These are phyloP conservation scores for Phaeosphaeriaceae sp. DNA, from an alignment of 2,329 filamentous ascomycete species.

Conservation along the genomic window DNA sequence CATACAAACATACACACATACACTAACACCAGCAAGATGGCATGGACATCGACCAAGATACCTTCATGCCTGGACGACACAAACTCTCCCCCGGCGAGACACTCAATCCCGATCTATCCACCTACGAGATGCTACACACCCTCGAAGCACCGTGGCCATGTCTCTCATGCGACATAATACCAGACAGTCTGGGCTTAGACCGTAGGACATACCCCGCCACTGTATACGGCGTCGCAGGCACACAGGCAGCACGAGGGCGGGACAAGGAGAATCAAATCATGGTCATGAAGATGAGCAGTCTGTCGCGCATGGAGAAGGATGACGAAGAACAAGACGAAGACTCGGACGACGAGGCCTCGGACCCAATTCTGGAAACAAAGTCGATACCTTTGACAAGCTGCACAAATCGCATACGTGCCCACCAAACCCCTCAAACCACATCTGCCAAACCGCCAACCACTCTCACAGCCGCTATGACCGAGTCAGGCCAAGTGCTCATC, in stretches of 20 bases:
- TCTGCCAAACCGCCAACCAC: slow-evolving; percentile 77
- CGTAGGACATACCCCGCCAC: slow-evolving; percentile 94
- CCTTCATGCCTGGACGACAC: slow-evolving; percentile 93
- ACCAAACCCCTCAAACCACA: slow-evolving; percentile 77
- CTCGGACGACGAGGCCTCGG: slow-evolving; percentile 71
- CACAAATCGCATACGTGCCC: slow-evolving; percentile 90
- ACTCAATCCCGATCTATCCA: slow-evolving; percentile 87
- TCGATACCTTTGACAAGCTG: slow-evolving; percentile 84
- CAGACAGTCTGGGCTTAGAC: slow-evolving; percentile 83
- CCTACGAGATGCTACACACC: slow-evolving; percentile 96
- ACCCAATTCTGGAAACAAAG: slow-evolving; percentile 93
- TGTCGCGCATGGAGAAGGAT: slow-evolving; percentile 86
- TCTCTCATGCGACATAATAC: slow-evolving; percentile 91
- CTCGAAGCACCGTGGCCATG: slow-evolving; percentile 96
- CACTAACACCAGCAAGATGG: slow-evolving; percentile 58
- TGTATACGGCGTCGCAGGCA: slow-evolving; percentile 92
- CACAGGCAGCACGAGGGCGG: slow-evolving; percentile 79
- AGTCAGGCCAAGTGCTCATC: slow-evolving; percentile 86
- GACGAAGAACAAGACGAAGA: slow-evolving; percentile 73
- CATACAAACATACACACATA: slow-evolving; percentile 20
- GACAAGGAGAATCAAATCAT: slow-evolving; percentile 90
- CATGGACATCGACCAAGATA: slow-evolving; percentile 93
- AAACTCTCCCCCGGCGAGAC: slow-evolving; percentile 91
- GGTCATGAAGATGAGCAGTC: slow-evolving; percentile 93
- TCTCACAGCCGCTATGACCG: slow-evolving; percentile 89